These are phyloP conservation scores for Sordaria brevicollis DNA, from an alignment of 495 filamentous ascomycete genomes.

Conservation along the genomic window DNA sequence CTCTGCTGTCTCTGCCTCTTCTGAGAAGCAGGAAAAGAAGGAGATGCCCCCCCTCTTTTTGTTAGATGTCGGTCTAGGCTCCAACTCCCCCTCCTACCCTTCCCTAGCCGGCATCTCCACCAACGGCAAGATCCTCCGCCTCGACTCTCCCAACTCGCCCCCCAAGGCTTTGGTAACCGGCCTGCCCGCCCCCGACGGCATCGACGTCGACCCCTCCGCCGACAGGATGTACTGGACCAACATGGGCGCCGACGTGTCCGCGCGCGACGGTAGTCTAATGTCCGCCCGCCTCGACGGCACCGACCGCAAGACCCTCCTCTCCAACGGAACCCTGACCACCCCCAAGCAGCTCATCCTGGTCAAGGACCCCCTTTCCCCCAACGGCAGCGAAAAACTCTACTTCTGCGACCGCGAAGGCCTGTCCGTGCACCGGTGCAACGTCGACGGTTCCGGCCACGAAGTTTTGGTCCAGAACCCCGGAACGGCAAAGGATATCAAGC, in stretches of 20 bases:
- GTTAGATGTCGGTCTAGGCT: conserved; percentile 10
- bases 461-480: conserved; percentile 24
- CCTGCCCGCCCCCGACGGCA: conserved; percentile 38
- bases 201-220: conserved; percentile 25
- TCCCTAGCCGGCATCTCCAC: not conserved
- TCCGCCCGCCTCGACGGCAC: conserved; percentile 33
- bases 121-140: conserved; percentile 9
- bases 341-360: conserved; percentile 42
- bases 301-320: conserved; percentile 21
- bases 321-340: conserved; percentile 31
- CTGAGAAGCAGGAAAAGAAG: not conserved
- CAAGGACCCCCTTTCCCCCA: too few relatives aligned
- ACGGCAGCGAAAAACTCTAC: conserved; percentile 24
- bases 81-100: not conserved
- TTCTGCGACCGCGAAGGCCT: conserved; percentile 46
- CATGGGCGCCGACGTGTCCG: conserved; percentile 30
- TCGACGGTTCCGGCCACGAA: conserved; percentile 35
- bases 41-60: conserved; percentile 1
- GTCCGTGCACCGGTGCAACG: conserved; percentile 32
- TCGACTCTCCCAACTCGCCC: not conserved
- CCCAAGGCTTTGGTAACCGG: conserved; percentile 13
- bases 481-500: conserved; percentile 16
- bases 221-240: conserved; percentile 44
- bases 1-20: not conserved
- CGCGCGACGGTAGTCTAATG: conserved; percentile 32